Percentiles rank a stretch among this genome's conserved stretches.
phyloP scores from a whole-genome alignment of 2,329 filamentous ascomycete species.

The Sarocladium oryzae region DNA sequence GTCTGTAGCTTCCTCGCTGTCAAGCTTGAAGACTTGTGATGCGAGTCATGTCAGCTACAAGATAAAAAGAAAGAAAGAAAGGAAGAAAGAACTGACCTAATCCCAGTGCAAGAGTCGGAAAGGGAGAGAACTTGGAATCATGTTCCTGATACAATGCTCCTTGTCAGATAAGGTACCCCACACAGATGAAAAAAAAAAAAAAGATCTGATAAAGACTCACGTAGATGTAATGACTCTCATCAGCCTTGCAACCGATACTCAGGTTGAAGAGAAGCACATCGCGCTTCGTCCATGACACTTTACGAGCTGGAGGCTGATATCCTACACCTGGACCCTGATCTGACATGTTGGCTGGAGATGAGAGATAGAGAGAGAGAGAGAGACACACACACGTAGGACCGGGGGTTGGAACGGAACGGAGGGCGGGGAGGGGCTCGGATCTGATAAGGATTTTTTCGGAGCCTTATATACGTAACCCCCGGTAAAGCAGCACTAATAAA shows the following conservation, averaged over 20 bases:
- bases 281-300: constrained; percentile 76
- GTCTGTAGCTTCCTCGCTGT: constrained; percentile 60
- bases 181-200: too few species aligned
- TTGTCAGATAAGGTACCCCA: too few species aligned
- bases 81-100: neutral
- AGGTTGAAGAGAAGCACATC: constrained; percentile 80
- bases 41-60: neutral
- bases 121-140: constrained; percentile 7
- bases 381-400: too few species aligned
- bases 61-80: neutral
- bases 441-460: too few species aligned
- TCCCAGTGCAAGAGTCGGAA: constrained; percentile 10
- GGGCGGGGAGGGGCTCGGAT: too few species aligned
- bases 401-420: too few species aligned
- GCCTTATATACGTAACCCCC: too few species aligned
- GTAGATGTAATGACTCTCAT: constrained; percentile 84
- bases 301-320: constrained; percentile 65
- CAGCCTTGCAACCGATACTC: constrained; percentile 72
- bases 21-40: constrained; percentile 55
- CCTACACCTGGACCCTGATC: constrained; percentile 52
- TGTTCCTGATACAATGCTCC: constrained; percentile 8
- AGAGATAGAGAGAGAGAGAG: too few species aligned
- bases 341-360: too few species aligned
- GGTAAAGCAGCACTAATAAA: too few species aligned
- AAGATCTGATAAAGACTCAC: constrained; percentile 38